These are phyloP conservation scores for Hanseniaspora gamundiae DNA, from an alignment of 1,139 yeast species.

Conservation along the genomic window DNA sequence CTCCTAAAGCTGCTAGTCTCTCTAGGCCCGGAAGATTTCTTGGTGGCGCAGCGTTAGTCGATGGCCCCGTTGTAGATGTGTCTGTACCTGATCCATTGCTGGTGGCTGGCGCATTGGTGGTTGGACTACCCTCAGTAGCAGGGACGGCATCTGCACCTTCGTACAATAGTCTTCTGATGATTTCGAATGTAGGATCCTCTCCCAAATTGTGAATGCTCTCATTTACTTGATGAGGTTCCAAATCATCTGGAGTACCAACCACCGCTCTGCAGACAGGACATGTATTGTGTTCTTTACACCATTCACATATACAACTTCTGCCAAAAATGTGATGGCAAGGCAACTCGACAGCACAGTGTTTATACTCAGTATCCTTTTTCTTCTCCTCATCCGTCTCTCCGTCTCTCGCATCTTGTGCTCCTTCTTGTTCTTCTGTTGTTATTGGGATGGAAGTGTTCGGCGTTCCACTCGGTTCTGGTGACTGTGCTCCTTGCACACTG, in stretches of 20 bases:
- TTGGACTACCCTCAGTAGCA: slow-evolving; percentile 1
- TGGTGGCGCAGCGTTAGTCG: background rate
- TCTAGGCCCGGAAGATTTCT: background rate
- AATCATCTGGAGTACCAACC: slow-evolving; percentile 23
- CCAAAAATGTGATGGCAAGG: slow-evolving; percentile 82
- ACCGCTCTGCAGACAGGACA: slow-evolving; percentile 73
- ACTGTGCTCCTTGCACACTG: too few relatives aligned
- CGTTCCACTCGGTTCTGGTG: background rate
- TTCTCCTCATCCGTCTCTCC: slow-evolving; percentile 19
- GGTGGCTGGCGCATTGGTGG: background rate
- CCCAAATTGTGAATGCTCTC: slow-evolving; percentile 9
- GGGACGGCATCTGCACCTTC: slow-evolving; percentile 5
- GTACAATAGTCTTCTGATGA: slow-evolving; percentile 18
- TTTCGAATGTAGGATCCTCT: slow-evolving; percentile 17
- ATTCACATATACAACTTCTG: slow-evolving; percentile 54
- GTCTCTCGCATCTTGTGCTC: slow-evolving; percentile 11
- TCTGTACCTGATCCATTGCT: background rate
- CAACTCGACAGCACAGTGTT: slow-evolving; percentile 24
- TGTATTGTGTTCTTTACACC: slow-evolving; percentile 57
- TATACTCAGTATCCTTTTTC: slow-evolving; percentile 10
- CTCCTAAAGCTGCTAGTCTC: background rate
- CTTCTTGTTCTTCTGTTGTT: slow-evolving; percentile 6
- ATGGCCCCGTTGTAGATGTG: background rate
- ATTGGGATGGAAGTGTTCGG: background rate
- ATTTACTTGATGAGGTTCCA: slow-evolving; percentile 8